Conservation (phyloP, 2,329 filamentous ascomycete genomes). For the Knufia petricola region DNA sequence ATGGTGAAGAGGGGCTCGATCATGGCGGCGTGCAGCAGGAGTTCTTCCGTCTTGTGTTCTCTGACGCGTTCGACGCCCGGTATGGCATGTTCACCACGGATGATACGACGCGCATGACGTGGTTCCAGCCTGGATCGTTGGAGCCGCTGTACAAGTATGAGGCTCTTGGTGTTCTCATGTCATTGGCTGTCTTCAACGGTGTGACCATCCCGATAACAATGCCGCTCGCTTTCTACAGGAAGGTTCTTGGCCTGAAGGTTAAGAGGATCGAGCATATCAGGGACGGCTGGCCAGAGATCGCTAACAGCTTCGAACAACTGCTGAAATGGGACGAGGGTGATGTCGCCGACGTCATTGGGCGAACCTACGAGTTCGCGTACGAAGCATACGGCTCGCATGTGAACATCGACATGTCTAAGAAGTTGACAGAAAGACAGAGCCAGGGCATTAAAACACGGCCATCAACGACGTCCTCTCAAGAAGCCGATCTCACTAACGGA, state of each 20-base stretch:
- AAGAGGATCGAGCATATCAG: slow-evolving; percentile 64
- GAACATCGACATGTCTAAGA: slow-evolving; percentile 46
- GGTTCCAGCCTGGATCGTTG: slow-evolving; percentile 74
- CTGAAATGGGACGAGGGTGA: slow-evolving; percentile 71
- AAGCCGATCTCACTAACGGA: background rate
- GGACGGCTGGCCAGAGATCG: slow-evolving; percentile 79
- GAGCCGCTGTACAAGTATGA: slow-evolving; percentile 87
- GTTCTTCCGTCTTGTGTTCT: slow-evolving; percentile 78
- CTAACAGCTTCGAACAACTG: slow-evolving; percentile 62
- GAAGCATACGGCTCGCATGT: slow-evolving; percentile 46
- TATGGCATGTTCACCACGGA: slow-evolving; percentile 74
- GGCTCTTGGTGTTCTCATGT: slow-evolving; percentile 76
- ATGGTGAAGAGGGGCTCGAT: slow-evolving; percentile 81
- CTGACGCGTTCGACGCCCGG: slow-evolving; percentile 65
- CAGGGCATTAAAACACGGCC: background rate
- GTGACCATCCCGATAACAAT: slow-evolving; percentile 85
- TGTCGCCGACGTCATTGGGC: slow-evolving; percentile 70
- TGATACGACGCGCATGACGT: slow-evolving; percentile 64
- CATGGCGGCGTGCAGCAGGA: slow-evolving; percentile 94
- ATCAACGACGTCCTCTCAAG: slow-evolving; percentile 4
- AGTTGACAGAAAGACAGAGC: slow-evolving; percentile 27
- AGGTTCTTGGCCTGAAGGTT: slow-evolving; percentile 61
- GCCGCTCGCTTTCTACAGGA: slow-evolving; percentile 72
- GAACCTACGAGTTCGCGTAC: slow-evolving; percentile 79
- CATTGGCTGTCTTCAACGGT: slow-evolving; percentile 85